Percentiles rank a stretch among this genome's conserved stretches.
Conservation (phyloP, 1,284 basidiomycete genomes). For the Exobasidium rhododendri region DNA sequence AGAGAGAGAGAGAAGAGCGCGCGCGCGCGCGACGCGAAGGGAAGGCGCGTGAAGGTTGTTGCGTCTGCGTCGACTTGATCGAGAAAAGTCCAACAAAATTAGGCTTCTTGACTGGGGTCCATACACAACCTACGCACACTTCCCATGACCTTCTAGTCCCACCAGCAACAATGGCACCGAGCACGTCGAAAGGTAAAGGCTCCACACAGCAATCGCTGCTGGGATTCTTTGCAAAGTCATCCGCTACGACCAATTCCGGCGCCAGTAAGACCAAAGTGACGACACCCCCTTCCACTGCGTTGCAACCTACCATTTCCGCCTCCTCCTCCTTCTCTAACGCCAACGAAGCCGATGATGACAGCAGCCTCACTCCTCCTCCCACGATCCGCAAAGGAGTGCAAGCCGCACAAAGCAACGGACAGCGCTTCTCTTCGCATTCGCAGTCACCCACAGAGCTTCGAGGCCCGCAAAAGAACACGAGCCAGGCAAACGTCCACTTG, state of each 20-base stretch:
- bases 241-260: background rate
- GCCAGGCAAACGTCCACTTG: background rate
- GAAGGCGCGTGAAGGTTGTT: too few species aligned
- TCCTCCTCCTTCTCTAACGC: background rate
- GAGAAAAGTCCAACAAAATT: too few species aligned
- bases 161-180: background rate
- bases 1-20: too few species aligned
- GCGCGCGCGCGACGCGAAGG: too few species aligned
- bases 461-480: background rate
- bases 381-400: background rate
- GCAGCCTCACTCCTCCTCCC: background rate
- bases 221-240: background rate
- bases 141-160: background rate
- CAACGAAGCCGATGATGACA: background rate
- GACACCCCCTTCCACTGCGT: background rate
- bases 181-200: background rate
- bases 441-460: background rate
- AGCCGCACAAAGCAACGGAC: background rate
- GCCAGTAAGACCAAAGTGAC: background rate
- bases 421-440: background rate
- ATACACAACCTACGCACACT: background rate
- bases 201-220: background rate
- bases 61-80: too few species aligned
- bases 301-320: background rate
- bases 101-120: too few species aligned